A percentile compares a stretch with the other conserved stretches of the same genome.
Evolutionary conservation across 345 rosid species (phyloP).

Genomic region (Orychophragmus violaceus): DNA sequence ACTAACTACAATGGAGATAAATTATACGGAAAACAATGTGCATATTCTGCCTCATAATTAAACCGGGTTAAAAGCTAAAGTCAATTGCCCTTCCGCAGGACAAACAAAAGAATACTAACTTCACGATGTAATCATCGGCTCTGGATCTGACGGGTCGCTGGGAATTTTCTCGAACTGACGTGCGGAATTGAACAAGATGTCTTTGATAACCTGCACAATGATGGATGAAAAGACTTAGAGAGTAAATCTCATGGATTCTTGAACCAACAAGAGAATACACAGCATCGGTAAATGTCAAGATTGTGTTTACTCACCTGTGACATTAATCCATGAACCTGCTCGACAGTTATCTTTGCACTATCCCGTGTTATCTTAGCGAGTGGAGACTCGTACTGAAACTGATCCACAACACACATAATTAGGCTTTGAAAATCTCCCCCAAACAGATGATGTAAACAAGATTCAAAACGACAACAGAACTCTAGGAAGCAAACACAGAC

Average conservation of each 20-base stretch:
- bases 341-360: slow-evolving; percentile 92
- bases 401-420: slow-evolving; percentile 34
- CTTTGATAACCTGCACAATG: slow-evolving; percentile 70
- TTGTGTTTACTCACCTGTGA: slow-evolving; percentile 61
- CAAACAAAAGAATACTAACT: not conserved
- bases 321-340: slow-evolving; percentile 97
- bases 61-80: slow-evolving; percentile 14
- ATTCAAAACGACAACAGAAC: too few relatives aligned
- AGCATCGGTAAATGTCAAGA: too few relatives aligned
- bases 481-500: not conserved
- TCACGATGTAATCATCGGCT: slow-evolving; percentile 92
- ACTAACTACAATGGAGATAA: too few relatives aligned
- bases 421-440: too few relatives aligned
- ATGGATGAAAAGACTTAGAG: not conserved
- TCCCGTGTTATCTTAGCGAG: slow-evolving; percentile 94
- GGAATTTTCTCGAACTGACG: slow-evolving; percentile 48
- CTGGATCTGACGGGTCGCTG: slow-evolving; percentile 58
- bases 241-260: not conserved
- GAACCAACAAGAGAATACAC: not conserved
- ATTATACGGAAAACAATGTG: too few relatives aligned
- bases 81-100: not conserved
- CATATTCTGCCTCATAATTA: too few relatives aligned
- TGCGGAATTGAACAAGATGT: slow-evolving; percentile 83
- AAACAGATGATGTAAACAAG: too few relatives aligned
- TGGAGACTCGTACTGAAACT: slow-evolving; percentile 83